Percentiles rank a stretch among this genome's conserved stretches.
These are phyloP conservation scores for Solanum clarkiae DNA, from an alignment of 257 asterid species.

Conservation along the genomic window DNA sequence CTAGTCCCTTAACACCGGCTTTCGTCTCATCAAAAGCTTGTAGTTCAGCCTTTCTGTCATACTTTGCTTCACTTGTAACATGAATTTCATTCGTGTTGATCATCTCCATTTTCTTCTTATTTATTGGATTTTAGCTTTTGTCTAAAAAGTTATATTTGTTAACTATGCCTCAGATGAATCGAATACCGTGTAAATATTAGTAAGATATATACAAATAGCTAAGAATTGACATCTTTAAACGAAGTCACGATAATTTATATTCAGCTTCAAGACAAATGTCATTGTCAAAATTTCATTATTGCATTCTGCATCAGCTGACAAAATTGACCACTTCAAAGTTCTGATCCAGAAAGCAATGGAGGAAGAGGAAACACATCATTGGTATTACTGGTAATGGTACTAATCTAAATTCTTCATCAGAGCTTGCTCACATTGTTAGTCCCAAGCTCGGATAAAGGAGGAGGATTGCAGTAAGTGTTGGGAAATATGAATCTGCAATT, in stretches of 20 bases:
- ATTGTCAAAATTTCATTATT: background rate
- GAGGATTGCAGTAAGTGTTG: background rate
- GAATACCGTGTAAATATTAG: background rate
- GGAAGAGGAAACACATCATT: background rate
- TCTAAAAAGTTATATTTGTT: background rate
- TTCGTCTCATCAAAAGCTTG: background rate
- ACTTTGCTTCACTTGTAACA: background rate
- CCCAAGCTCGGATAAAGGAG: background rate
- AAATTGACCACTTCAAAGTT: background rate
- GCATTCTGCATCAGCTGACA: background rate
- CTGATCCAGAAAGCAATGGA: background rate
- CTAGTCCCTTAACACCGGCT: conserved; percentile 4
- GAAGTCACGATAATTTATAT: background rate
- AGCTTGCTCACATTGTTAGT: background rate
- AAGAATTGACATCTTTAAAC: background rate
- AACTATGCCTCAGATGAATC: background rate
- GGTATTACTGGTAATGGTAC: background rate
- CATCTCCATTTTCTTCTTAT: background rate
- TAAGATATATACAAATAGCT: background rate
- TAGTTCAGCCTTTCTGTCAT: background rate
- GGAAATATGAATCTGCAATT: too few species aligned
- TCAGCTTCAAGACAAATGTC: background rate
- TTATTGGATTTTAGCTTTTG: background rate
- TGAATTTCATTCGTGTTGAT: background rate
- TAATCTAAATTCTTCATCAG: too few species aligned